Conservation (phyloP, 2,329 filamentous ascomycete genomes). For the Diaporthe velutina region DNA sequence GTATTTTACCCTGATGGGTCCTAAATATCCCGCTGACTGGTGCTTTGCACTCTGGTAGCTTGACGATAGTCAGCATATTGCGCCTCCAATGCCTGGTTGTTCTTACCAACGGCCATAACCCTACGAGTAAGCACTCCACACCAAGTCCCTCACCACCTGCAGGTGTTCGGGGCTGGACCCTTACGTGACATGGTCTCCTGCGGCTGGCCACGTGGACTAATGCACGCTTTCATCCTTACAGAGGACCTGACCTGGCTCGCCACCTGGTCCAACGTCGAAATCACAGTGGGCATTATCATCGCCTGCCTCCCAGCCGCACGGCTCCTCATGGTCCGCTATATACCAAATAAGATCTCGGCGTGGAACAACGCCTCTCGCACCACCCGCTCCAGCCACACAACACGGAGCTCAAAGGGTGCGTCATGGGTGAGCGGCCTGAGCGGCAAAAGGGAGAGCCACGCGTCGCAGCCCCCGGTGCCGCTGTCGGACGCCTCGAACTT, state of each 20-base stretch:
- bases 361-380: not conserved
- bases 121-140: constrained; percentile 40
- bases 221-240: not conserved
- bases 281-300: constrained; percentile 31
- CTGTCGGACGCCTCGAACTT: not conserved
- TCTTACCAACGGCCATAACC: constrained; percentile 47
- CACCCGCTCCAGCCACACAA: not conserved
- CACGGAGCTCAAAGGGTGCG: constrained; percentile 2
- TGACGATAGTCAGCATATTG: constrained; percentile 50
- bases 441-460: constrained; percentile 17
- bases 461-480: constrained; percentile 1
- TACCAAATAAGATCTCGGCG: not conserved
- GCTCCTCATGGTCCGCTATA: constrained; percentile 17
- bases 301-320: constrained; percentile 33
- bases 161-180: not conserved
- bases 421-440: constrained; percentile 16
- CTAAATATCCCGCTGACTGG: not conserved
- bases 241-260: constrained; percentile 22
- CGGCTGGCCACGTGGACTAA: not conserved
- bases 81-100: constrained; percentile 46
- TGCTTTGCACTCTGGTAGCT: constrained; percentile 36
- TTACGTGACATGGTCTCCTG: not conserved
- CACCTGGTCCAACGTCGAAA: constrained; percentile 25
- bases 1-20: not conserved
- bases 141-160: not conserved